These are phyloP conservation scores for Mycena crocata DNA, from an alignment of 768 basidiomycete species.

Conservation along the genomic window DNA sequence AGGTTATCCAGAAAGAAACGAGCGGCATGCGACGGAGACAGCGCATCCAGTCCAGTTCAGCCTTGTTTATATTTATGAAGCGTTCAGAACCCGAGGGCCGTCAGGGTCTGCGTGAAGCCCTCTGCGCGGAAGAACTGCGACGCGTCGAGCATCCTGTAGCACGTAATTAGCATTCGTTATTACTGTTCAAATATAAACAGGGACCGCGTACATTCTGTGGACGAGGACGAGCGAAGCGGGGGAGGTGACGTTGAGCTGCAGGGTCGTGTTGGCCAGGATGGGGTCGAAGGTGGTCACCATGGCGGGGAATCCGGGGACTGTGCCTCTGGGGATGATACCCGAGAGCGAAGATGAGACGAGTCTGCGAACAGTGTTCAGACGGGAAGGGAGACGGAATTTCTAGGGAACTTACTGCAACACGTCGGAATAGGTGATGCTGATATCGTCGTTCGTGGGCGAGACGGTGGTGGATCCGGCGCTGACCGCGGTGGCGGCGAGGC, in stretches of 20 bases:
- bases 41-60: no score
- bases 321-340: constrained; percentile 37
- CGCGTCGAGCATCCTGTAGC: constrained; percentile 48
- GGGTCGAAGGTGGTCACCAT: constrained; percentile 45
- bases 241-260: constrained; percentile 45
- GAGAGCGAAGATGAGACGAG: constrained; percentile 44
- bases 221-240: constrained; percentile 42
- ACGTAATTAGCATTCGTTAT: no score
- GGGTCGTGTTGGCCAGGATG: constrained; percentile 37
- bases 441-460: constrained; percentile 48
- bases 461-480: constrained; percentile 47
- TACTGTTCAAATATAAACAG: no score
- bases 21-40: no score
- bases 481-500: constrained; percentile 39
- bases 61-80: no score
- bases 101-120: constrained; percentile 47
- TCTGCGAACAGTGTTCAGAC: constrained; percentile 29
- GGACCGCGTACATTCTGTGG: constrained; percentile 42
- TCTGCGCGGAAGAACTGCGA: constrained; percentile 47
- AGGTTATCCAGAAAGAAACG: no score
- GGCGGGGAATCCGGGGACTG: constrained; percentile 42
- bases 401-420: constrained; percentile 44
- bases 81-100: constrained; percentile 45
- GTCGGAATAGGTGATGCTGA: constrained; percentile 46
- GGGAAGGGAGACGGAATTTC: background rate